These are phyloP conservation scores for Elsinoe batatas DNA, from an alignment of 2,329 filamentous ascomycete genomes.

Conservation along the genomic window DNA sequence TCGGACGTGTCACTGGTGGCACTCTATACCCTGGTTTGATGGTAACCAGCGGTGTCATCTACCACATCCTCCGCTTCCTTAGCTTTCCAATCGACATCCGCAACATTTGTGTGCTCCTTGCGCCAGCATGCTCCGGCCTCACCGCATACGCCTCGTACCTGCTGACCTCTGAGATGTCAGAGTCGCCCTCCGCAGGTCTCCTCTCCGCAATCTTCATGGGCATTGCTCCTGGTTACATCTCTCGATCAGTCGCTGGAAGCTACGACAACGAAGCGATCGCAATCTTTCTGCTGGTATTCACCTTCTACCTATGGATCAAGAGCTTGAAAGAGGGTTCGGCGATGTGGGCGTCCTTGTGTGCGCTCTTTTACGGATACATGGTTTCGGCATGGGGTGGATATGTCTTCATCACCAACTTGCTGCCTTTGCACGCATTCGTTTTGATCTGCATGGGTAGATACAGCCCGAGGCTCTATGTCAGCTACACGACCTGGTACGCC, in stretches of 20 bases:
- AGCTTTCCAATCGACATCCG: conserved; percentile 94
- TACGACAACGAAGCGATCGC: conserved; percentile 99
- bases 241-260: conserved; percentile 90
- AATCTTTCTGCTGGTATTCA: conserved; percentile 96
- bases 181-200: conserved; percentile 88
- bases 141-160: conserved; percentile 91
- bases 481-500: conserved; percentile 97
- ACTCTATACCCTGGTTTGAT: conserved; percentile 98
- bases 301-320: conserved; percentile 99
- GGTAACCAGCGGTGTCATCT: conserved; percentile 97
- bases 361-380: conserved; percentile 99
- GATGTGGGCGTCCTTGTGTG: conserved; percentile 90
- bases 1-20: conserved; percentile 94
- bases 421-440: conserved; percentile 88
- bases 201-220: conserved; percentile 95
- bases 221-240: conserved; percentile 95
- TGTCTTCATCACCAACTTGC: conserved; percentile 96
- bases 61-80: conserved; percentile 80
- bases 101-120: conserved; percentile 95
- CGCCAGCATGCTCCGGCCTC: conserved; percentile 85
- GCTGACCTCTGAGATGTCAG: conserved; percentile 92
- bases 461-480: conserved; percentile 86
- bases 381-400: conserved; percentile 99
- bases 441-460: conserved; percentile 95
- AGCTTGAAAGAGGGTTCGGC: conserved; percentile 92